Evolutionary conservation across 1,284 basidiomycete genomes (phyloP).

Genomic region (Melanopsichium pennsylvanicum): DNA sequence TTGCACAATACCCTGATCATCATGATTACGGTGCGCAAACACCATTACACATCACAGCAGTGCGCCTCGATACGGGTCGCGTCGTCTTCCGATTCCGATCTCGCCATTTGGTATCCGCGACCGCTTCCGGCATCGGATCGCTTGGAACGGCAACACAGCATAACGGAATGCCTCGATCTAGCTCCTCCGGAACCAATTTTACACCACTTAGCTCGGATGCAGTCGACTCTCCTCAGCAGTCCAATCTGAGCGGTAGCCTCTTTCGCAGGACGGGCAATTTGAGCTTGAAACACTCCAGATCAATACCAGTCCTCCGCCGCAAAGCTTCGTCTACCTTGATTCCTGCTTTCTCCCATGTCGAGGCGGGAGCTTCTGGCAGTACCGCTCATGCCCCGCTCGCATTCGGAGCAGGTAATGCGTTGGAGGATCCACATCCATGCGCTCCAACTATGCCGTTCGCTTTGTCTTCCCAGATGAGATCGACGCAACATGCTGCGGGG

Average conservation of each 20-base stretch:
- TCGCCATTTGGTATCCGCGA: constrained; percentile 1
- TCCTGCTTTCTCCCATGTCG: not conserved
- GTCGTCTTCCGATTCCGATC: constrained; percentile 49
- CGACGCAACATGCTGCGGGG: not conserved
- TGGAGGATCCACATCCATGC: not conserved
- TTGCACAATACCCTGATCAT: not conserved
- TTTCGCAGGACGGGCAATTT: constrained; percentile 41
- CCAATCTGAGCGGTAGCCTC: constrained; percentile 15
- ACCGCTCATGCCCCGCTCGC: not conserved
- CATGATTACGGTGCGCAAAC: constrained; percentile 52
- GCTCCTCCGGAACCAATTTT: constrained; percentile 36
- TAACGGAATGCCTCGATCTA: constrained; percentile 37
- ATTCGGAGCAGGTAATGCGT: not conserved
- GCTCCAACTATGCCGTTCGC: constrained; percentile 8
- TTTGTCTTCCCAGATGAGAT: constrained; percentile 3
- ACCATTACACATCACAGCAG: constrained; percentile 49
- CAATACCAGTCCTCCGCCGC: constrained; percentile 46
- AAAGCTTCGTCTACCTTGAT: constrained; percentile 26
- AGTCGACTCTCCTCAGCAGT: not conserved
- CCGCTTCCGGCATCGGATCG: not conserved
- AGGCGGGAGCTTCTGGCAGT: not conserved
- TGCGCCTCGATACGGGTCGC: constrained; percentile 41
- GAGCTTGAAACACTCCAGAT: constrained; percentile 45
- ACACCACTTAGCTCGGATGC: constrained; percentile 8
- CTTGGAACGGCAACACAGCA: not conserved